Evolutionary conservation across 164 flowering plant species (phyloP), one percentile per base, ranked within the genome.

Genomic region (Chimonanthus praecox): DNA sequence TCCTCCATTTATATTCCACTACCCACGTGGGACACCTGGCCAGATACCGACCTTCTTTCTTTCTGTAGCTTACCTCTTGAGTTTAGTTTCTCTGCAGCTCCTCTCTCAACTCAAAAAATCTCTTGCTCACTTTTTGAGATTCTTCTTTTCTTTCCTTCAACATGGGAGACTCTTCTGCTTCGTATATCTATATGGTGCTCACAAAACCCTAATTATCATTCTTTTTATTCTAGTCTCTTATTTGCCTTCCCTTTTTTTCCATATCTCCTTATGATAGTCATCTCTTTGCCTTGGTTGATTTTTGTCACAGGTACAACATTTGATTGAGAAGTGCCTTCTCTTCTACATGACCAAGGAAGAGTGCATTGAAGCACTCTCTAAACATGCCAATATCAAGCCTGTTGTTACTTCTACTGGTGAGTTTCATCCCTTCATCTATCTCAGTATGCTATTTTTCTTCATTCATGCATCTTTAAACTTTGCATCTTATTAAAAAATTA

Each of bases 281-380:
- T 65, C 68, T 65, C 20, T 68, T 18, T 47, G 46, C 50, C 4
- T 49, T 4, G 13, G 70, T 18, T 50, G 43, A 11, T 3, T 47
- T 49, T 54, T 20, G 13, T 50, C 33, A 60, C 75, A 92, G 97
- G 94, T 94, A 77, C 98, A 94, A 47, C 94, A 88, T 78, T 78
- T 94, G 79, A 92, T 94, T 66, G 98, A 94, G 82, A 87, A 87
- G 85, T 94, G 98, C 72, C 68, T 94, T 4, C 44, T 89, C 43
- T 92, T 89, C 83, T 82, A 87, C 76, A 92, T 92, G 98, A 87
- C 79, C 77, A 83, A 79, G 77, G 93, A 92, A 78, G 97, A 94
- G 82, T 94, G 97, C 88, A 82, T 89, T 86, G 96, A 94, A 47
- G 91, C 96, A 47, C 89, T 94, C 69, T 87, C 90, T 63, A 94